Base-by-base conservation (phyloP, 306 rosid genomes). In the Sophora flavescens region DNA sequence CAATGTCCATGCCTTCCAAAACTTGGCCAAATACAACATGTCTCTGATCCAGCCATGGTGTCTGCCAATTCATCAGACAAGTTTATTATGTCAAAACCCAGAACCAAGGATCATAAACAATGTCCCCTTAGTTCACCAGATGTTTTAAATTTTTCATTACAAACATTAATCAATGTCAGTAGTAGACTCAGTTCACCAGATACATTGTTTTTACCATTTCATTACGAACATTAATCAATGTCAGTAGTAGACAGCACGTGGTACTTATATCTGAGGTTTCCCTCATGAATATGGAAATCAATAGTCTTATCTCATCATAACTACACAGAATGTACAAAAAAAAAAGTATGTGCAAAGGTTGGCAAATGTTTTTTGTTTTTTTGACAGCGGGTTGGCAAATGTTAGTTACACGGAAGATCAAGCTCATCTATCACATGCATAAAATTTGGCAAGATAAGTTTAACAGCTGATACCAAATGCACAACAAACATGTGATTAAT, bases 21-120 rank as follows among this genome's bases (percentile, higher is more conserved):
- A 95, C 99, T 95, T 95, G 97, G 77, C 99, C 99, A 80, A 95
- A 92, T 64, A 92, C 99, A 7, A 95, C 99, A 74, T 95, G 98
- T 87, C 96, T 85, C 84, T 89, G 88, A 72, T 95, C 96, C 82
- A 95, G 81, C 98, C 98, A 95, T 6, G 89, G 96, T 2, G 98
- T 92, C 98, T 95, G 94, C 56, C 82, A 84, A 74, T 57, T 75
- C 57, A 86, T 26, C 61, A 80, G 15, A 59, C 39, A 67, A 30
- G 57, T 52, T 44, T 4, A 65, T 42, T 58, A 73, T 54, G 63
- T 73, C 76, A 67, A 48, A 15, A 69, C 28, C 68, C 76, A 66
- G 57, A 18, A 70, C 15, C 71, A 74, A 16, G n/a, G 44, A 68
- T 57, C 63, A 63, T 15, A 22, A 69, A 61, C 18, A 66, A 59